A percentile compares a stretch with the other conserved stretches of the same genome.
Conservation (phyloP, 306 rosid genomes). For the Vicia villosa region DNA sequence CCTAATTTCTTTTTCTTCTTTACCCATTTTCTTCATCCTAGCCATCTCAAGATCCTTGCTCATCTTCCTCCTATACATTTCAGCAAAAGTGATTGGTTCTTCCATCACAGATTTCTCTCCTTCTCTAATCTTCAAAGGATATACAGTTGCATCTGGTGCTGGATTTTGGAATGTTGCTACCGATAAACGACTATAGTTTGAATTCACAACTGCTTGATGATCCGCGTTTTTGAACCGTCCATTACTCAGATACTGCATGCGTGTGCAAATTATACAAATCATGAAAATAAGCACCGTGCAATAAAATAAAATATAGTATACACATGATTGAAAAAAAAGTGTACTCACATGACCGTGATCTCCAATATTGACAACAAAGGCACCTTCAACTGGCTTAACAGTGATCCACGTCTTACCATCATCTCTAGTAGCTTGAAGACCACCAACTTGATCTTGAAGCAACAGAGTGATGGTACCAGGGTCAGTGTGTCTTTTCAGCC, state of each 20-base stretch:
- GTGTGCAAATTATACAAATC: background rate
- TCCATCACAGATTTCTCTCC: conserved; percentile 63
- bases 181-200: conserved; percentile 68
- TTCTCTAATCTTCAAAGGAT: conserved; percentile 64
- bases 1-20: conserved; percentile 40
- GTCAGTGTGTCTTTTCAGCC: conserved; percentile 81
- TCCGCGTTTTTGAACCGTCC: conserved; percentile 96
- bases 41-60: conserved; percentile 67
- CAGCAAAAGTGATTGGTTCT: conserved; percentile 66
- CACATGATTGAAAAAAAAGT: too few species aligned
- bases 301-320: too few species aligned
- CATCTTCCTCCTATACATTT: conserved; percentile 82
- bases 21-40: conserved; percentile 63
- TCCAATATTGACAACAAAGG: conserved; percentile 91
- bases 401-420: conserved; percentile 82
- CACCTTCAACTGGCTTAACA: conserved; percentile 75
- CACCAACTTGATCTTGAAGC: conserved; percentile 88
- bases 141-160: conserved; percentile 66
- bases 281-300: too few species aligned
- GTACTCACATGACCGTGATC: conserved; percentile 76
- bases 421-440: conserved; percentile 85
- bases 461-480: conserved; percentile 85
- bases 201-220: conserved; percentile 95
- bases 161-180: conserved; percentile 94
- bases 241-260: conserved; percentile 71